These are phyloP conservation scores for Seiridium cupressi DNA, from an alignment of 2,329 filamentous ascomycete species.

Conservation along the genomic window DNA sequence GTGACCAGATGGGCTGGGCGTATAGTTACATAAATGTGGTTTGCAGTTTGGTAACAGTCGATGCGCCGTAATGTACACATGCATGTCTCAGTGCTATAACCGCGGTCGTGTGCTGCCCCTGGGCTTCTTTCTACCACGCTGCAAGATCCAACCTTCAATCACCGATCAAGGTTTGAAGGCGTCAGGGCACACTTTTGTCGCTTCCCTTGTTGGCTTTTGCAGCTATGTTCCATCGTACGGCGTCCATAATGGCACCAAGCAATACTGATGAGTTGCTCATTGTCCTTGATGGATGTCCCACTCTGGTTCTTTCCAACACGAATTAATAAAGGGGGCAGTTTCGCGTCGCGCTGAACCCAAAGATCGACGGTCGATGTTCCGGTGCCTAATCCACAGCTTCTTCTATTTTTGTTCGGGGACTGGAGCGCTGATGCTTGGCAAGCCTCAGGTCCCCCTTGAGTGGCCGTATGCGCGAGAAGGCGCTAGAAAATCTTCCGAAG, in stretches of 20 bases:
- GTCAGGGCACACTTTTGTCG: too few relatives aligned
- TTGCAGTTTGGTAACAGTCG: neutral
- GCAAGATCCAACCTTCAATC: neutral
- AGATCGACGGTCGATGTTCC: neutral
- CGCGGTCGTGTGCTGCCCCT: neutral
- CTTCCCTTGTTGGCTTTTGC: too few relatives aligned
- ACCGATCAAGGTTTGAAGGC: neutral
- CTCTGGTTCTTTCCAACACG: neutral
- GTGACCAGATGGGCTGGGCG: neutral
- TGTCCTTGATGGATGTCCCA: too few relatives aligned
- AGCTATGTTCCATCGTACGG: neutral
- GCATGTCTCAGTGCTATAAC: neutral
- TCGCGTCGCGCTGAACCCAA: neutral
- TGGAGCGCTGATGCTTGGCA: neutral
- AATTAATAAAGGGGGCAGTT: neutral
- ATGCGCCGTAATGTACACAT: neutral
- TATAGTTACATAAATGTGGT: neutral
- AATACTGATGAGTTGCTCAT: neutral
- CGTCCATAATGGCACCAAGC: neutral
- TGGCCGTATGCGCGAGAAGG: neutral
- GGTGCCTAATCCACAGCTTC: neutral
- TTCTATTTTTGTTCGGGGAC: neutral
- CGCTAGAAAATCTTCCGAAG: conserved; percentile 1
- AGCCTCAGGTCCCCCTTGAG: neutral
- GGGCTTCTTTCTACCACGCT: too few relatives aligned